A percentile compares a stretch with the other conserved stretches of the same genome.
These are phyloP conservation scores for Syzygium aqueum DNA, from an alignment of 345 rosid genomes.

Conservation along the genomic window DNA sequence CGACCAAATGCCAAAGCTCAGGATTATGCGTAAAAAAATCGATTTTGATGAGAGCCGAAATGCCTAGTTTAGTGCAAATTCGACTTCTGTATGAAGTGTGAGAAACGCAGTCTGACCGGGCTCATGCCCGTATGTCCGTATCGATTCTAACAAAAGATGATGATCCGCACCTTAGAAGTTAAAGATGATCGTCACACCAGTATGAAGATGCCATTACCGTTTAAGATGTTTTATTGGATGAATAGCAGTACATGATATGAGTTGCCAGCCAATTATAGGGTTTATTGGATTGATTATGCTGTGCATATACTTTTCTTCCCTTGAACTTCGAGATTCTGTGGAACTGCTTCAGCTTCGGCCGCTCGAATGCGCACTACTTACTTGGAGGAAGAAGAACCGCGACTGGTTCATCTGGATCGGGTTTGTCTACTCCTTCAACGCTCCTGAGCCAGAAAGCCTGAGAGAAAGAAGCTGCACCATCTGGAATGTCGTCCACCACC, in stretches of 20 bases:
- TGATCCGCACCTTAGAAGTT: background rate
- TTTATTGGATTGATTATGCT: background rate
- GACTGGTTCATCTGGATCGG: background rate
- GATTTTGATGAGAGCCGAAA: background rate
- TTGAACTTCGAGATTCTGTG: background rate
- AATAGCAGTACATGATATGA: background rate
- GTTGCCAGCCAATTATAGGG: background rate
- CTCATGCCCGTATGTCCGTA: background rate
- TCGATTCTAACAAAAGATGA: background rate
- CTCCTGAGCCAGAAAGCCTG: conserved; percentile 9
- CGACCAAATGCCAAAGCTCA: background rate
- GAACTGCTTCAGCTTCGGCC: background rate
- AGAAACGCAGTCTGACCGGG: background rate
- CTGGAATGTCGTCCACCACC: conserved; percentile 7
- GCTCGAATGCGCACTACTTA: background rate
- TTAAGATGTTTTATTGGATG: background rate
- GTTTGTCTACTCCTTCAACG: background rate
- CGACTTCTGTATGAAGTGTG: background rate
- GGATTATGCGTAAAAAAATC: background rate
- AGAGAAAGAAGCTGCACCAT: background rate
- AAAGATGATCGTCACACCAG: background rate
- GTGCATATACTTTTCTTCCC: background rate
- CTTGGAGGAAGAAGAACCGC: background rate
- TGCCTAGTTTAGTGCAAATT: background rate
- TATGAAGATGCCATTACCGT: background rate